These are phyloP conservation scores for Withania somnifera DNA, from an alignment of 305 asterid genomes.

Conservation along the genomic window DNA sequence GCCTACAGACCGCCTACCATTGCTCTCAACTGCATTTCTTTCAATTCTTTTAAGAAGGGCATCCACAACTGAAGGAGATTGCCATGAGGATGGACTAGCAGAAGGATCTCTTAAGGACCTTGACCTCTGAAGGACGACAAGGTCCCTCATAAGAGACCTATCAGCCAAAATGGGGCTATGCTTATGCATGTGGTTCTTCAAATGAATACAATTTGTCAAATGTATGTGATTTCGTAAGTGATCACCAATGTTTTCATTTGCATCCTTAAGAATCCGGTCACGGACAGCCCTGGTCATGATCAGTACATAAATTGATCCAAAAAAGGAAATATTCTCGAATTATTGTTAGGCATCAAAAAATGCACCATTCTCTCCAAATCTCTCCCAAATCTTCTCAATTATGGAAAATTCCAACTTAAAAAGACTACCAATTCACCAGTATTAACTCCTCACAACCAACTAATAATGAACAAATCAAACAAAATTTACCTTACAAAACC, in stretches of 20 bases:
- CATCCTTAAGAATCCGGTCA: conserved; percentile 86
- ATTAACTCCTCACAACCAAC: not conserved
- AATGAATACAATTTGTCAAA: conserved; percentile 93
- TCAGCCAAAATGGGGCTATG: conserved; percentile 74
- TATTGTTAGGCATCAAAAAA: conserved; percentile 24
- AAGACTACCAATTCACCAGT: not conserved
- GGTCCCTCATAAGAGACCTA: conserved; percentile 81
- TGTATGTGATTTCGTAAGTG: conserved; percentile 89
- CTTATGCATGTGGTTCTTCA: conserved; percentile 94
- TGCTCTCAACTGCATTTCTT: conserved; percentile 30
- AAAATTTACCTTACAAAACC: conserved; percentile 2
- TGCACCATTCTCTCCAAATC: conserved; percentile 23
- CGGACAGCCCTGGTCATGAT: conserved; percentile 88
- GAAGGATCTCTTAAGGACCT: conserved; percentile 94
- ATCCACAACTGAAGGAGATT: conserved; percentile 56
- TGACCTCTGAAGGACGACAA: conserved; percentile 77
- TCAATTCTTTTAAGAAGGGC: conserved; percentile 37
- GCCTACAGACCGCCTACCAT: conserved; percentile 51
- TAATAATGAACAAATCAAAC: conserved; percentile 7
- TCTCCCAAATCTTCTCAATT: conserved; percentile 21
- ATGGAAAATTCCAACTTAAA: not conserved
- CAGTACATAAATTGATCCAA: conserved; percentile 34
- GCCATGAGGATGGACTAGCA: conserved; percentile 78
- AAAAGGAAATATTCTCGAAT: conserved; percentile 11
- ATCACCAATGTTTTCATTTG: conserved; percentile 69